Evolutionary conservation across 805 yeast species (phyloP), one percentile per base, ranked within the genome.

Genomic region (Dipodascopsis uninucleata): DNA sequence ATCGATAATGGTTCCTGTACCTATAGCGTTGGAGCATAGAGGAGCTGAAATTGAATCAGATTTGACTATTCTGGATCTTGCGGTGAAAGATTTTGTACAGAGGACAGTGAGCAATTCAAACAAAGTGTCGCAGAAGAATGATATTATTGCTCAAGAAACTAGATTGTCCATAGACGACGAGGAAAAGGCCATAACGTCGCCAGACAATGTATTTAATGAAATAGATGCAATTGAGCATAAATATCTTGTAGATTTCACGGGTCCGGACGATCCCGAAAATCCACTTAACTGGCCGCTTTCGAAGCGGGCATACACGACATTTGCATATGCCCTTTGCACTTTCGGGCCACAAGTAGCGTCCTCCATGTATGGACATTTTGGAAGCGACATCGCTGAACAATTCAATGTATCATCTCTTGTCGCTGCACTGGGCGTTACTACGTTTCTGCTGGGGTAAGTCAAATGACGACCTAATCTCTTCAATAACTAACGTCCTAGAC

Each of bases 221-320:
- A n/a, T n/a, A n/a, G n/a, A n/a, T n/a, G n/a, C n/a, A n/a, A n/a
- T n/a, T n/a, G n/a, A n/a, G n/a, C n/a, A n/a, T n/a, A n/a, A n/a
- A n/a, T n/a, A n/a, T n/a, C 41, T 50, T 10, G 90, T 84, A 6
- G 68, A 79, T 2, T 84, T 71, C 57, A 81, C 82, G 58, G 90
- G 89, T 0, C 79, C 80, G 1, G 69, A 76, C 40, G 93, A 84
- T 59, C 87, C 88, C 2, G 39, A 63, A 9, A 85, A 79, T 61
- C 94, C 93, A 0, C 82, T 79, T 16, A 69, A 69, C 46, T 71
- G 75, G 75, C 18, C 65, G 1, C 26, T 45, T 14, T 34, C 34
- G 6, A 64, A 59, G 45, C 72, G 71, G 53, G 49, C 63, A 9
- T 22, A 52, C 17, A 74, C 73, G 35, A 72, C 77, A 0, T 48